Conservation (phyloP, 441 rosid genomes). For the Adansonia gregorii region DNA sequence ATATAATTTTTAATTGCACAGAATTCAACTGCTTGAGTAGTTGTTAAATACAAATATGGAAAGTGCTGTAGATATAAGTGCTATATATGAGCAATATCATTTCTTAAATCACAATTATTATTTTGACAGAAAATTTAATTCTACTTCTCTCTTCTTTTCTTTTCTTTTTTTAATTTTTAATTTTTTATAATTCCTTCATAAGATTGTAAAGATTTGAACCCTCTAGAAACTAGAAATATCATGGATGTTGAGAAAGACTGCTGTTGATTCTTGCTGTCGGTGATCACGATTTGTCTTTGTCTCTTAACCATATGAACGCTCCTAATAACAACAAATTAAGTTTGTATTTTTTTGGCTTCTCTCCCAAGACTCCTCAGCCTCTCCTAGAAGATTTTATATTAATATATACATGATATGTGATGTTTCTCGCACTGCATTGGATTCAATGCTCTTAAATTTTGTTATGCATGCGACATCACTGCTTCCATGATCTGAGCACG, state of each 20-base stretch:
- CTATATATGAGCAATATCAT: not conserved
- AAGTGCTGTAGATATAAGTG: not conserved
- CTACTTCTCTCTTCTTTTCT: too few relatives aligned
- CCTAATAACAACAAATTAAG: constrained; percentile 33
- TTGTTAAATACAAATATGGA: not conserved
- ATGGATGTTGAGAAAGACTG: constrained; percentile 29
- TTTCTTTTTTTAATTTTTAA: not conserved
- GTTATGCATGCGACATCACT: not conserved
- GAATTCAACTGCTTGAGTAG: not conserved
- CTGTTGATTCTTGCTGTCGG: constrained; percentile 50
- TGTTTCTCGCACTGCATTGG: not conserved
- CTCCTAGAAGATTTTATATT: constrained; percentile 14
- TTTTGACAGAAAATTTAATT: not conserved
- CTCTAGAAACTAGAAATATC: constrained; percentile 15
- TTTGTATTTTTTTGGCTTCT: constrained; percentile 26
- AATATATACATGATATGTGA: not conserved
- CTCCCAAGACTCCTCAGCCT: constrained; percentile 39
- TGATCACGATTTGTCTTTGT: constrained; percentile 43
- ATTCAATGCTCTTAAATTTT: constrained; percentile 4
- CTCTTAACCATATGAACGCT: constrained; percentile 30
- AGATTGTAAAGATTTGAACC: constrained; percentile 2
- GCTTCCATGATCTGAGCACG: constrained; percentile 5
- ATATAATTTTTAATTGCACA: not conserved
- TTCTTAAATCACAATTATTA: not conserved
- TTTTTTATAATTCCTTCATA: not conserved